Conservation (phyloP, 2,329 filamentous ascomycete species). For the Aspergillus intermedius region DNA sequence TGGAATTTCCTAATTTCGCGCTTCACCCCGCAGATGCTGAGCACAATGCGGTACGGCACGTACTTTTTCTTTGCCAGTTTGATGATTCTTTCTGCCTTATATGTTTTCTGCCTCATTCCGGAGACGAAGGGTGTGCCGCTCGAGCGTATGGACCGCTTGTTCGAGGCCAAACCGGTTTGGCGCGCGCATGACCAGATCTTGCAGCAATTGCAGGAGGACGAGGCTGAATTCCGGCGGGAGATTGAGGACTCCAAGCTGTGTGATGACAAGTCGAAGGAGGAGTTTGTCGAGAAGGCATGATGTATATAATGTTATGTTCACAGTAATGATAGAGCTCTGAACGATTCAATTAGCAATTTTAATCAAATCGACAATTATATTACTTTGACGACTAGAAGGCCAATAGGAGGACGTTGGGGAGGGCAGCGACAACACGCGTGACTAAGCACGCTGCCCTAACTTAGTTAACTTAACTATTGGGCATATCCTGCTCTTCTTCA, state of each 20-base stretch:
- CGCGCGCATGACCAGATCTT: slow-evolving; percentile 29
- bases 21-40: slow-evolving; percentile 37
- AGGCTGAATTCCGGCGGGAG: slow-evolving; percentile 28
- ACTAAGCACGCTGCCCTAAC: too few species aligned
- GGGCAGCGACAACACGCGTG: too few species aligned
- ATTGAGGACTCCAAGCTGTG: slow-evolving; percentile 15
- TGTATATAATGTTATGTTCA: neutral
- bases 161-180: slow-evolving; percentile 38
- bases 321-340: too few species aligned
- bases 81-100: slow-evolving; percentile 53
- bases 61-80: slow-evolving; percentile 64
- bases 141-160: slow-evolving; percentile 59
- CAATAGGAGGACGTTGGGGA: too few species aligned
- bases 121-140: slow-evolving; percentile 62
- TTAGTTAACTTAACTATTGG: too few species aligned
- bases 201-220: slow-evolving; percentile 27
- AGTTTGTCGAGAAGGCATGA: slow-evolving; percentile 40
- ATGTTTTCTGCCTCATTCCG: slow-evolving; percentile 57
- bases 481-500: too few species aligned
- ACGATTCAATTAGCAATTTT: too few species aligned
- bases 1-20: slow-evolving; percentile 32
- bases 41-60: slow-evolving; percentile 50
- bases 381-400: too few species aligned
- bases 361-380: too few species aligned
- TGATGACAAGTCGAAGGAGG: slow-evolving; percentile 3